Base-by-base conservation (phyloP, 2,329 filamentous ascomycete species). In the Verticillium longisporum region DNA sequence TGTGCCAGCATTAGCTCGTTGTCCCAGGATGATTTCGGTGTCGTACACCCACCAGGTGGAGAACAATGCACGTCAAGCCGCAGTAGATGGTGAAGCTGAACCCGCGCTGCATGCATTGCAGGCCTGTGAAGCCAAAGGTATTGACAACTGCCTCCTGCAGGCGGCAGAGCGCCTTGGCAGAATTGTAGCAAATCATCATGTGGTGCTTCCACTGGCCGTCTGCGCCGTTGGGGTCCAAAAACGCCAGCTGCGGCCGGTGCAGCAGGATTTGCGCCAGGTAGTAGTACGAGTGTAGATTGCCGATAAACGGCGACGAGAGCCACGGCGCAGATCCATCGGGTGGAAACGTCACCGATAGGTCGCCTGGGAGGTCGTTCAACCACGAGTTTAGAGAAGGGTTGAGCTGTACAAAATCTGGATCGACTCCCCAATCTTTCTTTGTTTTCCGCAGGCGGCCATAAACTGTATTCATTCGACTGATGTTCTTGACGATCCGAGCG, bases 41-140 rank as follows among this genome's bases (percentile, higher is more conserved):
- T 18, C 11, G n/a, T 50, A 33, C 57, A 83, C 91, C 75, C 81
- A 97, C 94, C 75, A 98, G 76, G 74, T 98, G 93, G 60, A 98
- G 83, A 75, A 97, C 93, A 31, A 94, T 93, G 77, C 93, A 97
- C 0, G 92, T 95, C 55, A 98, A 78, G 32, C 97, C 87, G 61
- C 88, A 87, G 70, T 98, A 98, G n/a, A 98, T 92, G 6, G 91
- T 92, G 70, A 97, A 98, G 74, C 93, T 97, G 72, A 96, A 92
- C 45, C 94, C 94, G 66, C 94, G 85, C 69, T 94, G 89, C 94
- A 97, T 97, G 75, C 89, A 96, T 67, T 95, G 82, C 15, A 98
- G 80, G 0, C 93, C 94, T 15, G 84, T 84, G 63, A 97, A 78
- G 2, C 92, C 91, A 72, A 88, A 96, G 0, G 85, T 83, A 60